Base-by-base conservation (phyloP, 371 early-diverging fungal species). In the Fennellomyces sp. region DNA sequence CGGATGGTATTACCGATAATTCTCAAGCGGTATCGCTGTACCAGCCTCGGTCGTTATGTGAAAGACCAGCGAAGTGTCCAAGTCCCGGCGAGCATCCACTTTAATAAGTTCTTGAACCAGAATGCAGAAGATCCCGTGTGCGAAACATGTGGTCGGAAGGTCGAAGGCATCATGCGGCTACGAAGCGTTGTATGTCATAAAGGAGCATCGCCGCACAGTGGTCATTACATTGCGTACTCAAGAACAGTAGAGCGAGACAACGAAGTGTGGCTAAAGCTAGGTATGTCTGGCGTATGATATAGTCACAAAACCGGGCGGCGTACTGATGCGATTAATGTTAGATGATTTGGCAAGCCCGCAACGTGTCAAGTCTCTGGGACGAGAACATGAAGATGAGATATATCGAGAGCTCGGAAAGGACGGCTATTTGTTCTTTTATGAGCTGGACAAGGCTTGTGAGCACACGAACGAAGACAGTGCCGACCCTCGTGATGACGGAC, bases 361-460 rank as follows among this genome's bases (percentile, higher is more conserved):
- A 23, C 69, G 80, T 11, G 68, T 75, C 2, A 63, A 66, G 35
- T 42, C 35, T 10, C 41, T 75, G 3, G 52, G 50, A n/a, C 56
- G 60, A 27, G 54, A 64, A 11, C 54, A 70, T 25, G 55, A 53
- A 7, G 47, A 56, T 17, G 35, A 21, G 3, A 66, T 81, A 3
- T 68, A 63, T 51, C 26, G 45, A 0, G 82, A 86, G 38, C 68
- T 83, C 28, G 73, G 80, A 4, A 63, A 72, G 42, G 77, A 82
- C 56, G 84, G 79, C 0, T 86, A 86, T 45, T 74, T 86, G 52
- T 61, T 86, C 15, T 84, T 86, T 47, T 86, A 86, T 49, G 84
- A 84, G 51, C 60, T 86, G 28, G 75, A 80, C 33, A 75, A 76
- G 39, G 68, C 69, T 4, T 75, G 75, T 48, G 23, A 56, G 3